phyloP scores from a whole-genome alignment of 192 early-diverging fungal genomes.

The Pecoramyces ruminantium region DNA sequence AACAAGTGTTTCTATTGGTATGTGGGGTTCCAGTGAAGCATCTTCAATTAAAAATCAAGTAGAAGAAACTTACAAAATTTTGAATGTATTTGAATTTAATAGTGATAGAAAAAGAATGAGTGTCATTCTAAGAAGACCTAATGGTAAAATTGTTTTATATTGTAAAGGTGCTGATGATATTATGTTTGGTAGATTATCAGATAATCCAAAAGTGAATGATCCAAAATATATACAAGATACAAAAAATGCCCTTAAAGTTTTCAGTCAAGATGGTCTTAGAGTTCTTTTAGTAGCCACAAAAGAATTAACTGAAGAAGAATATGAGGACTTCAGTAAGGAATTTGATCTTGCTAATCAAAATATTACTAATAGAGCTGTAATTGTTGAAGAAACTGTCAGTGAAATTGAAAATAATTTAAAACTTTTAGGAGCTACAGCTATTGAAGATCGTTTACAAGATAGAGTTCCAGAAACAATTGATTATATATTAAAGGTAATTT shows the following conservation, averaged over 20 bases:
- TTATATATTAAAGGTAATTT: slow-evolving; percentile 45
- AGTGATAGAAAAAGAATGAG: slow-evolving; percentile 93
- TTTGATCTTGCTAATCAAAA: slow-evolving; percentile 54
- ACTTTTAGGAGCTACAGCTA: slow-evolving; percentile 87
- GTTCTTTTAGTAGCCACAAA: slow-evolving; percentile 74
- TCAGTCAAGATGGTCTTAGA: slow-evolving; percentile 53
- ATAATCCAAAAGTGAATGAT: slow-evolving; percentile 32
- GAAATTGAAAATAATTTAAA: slow-evolving; percentile 64
- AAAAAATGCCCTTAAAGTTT: slow-evolving; percentile 50
- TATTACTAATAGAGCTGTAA: slow-evolving; percentile 62
- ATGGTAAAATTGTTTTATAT: slow-evolving; percentile 60
- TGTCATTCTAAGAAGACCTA: slow-evolving; percentile 62
- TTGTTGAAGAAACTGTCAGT: slow-evolving; percentile 54
- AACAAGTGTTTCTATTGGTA: slow-evolving; percentile 38
- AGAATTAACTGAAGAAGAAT: slow-evolving; percentile 53
- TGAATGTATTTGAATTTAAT: slow-evolving; percentile 86
- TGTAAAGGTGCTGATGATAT: slow-evolving; percentile 94
- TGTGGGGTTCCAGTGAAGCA: slow-evolving; percentile 25
- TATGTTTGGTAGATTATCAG: slow-evolving; percentile 66
- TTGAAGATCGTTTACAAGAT: slow-evolving; percentile 93
- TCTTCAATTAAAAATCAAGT: not conserved
- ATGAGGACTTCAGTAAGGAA: slow-evolving; percentile 39
- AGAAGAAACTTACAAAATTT: slow-evolving; percentile 48
- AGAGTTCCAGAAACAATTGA: slow-evolving; percentile 84
- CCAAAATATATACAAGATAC: slow-evolving; percentile 13